Base-by-base conservation (phyloP, 2,329 filamentous ascomycete species). In the Penicillium sp. region DNA sequence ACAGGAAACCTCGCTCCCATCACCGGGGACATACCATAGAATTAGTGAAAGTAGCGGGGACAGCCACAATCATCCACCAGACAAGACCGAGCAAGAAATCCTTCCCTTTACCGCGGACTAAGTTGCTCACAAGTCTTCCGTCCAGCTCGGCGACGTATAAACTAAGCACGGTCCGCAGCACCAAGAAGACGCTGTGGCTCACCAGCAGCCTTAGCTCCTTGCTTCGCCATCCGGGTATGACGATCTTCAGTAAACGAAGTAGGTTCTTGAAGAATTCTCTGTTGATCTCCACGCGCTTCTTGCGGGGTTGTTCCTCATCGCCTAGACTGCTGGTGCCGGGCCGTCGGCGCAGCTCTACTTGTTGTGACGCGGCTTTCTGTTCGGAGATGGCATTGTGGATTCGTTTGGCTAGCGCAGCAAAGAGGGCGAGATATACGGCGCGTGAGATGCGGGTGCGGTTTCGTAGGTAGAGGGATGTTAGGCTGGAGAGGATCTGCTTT, bases 31-130 rank as follows among this genome's bases (percentile, higher is more conserved):
- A 73, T 74, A 94, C 90, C 94, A 99, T 99, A 0, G 92, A 97
- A 74, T 99, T 99, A 39, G 94, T 99, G 72, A 97, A 97, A 0
- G 94, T 97, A 1, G 94, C 94, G 10, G 94, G 94, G 16, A 99
- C 82, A 27, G 94, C 93, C 62, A 99, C 94, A 52, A 93, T 73
- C 94, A 99, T 99, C 94, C 94, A 99, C 91, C 93, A 97, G 6
- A 95, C 84, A 65, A 99, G 86, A 0, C 91, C 86, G 64, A 87
- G 86, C 65, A 97, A 70, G 63, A 99, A 99, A 62, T 96, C 91
- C 72, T 86, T 90, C 16, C 93, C 94, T 63, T 88, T 94, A 2
- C 94, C 94, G 73, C 91, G 87, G 44, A 99, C 92, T 53, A 99
- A 78, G 60, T 86, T 92, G 76, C 94, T 96, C 56, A 99, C 94